Conservation (phyloP, 208 protist genomes). For the Trypanosoma melophagium region DNA sequence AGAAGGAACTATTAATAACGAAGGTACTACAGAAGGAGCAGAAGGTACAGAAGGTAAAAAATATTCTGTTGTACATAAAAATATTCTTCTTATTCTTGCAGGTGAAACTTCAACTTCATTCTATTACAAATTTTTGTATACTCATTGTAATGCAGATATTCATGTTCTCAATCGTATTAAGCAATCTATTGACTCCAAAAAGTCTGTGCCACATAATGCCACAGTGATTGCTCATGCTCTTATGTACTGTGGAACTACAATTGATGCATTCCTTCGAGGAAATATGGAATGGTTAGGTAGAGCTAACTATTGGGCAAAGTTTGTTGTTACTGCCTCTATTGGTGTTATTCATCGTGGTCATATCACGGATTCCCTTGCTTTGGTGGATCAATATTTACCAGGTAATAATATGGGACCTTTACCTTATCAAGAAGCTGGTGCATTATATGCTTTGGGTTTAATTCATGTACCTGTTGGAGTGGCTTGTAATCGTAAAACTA, state of each 20-base stretch:
- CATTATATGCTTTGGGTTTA: constrained; percentile 97
- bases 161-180: constrained; percentile 96
- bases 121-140: constrained; percentile 96
- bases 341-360: constrained; percentile 98
- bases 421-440: constrained; percentile 96
- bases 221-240: constrained; percentile 96
- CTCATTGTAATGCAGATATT: constrained; percentile 93
- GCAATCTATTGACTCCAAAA: constrained; percentile 65
- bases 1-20: not conserved
- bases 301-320: constrained; percentile 98
- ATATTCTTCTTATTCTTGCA: constrained; percentile 78
- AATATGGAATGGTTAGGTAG: constrained; percentile 96
- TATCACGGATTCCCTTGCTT: constrained; percentile 78
- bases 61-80: constrained; percentile 36
- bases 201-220: constrained; percentile 90
- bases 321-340: constrained; percentile 94
- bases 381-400: constrained; percentile 95
- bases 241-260: constrained; percentile 98
- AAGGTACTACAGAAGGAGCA: not conserved
- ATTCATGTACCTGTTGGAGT: constrained; percentile 95
- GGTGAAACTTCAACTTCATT: constrained; percentile 91
- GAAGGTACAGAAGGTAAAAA: constrained; percentile 13
- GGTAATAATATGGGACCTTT: constrained; percentile 43
- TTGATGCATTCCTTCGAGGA: constrained; percentile 97
- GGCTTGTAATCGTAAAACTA: constrained; percentile 80